phyloP scores from a whole-genome alignment of 1,284 basidiomycete species.

The Heterobasidion irregulare region DNA sequence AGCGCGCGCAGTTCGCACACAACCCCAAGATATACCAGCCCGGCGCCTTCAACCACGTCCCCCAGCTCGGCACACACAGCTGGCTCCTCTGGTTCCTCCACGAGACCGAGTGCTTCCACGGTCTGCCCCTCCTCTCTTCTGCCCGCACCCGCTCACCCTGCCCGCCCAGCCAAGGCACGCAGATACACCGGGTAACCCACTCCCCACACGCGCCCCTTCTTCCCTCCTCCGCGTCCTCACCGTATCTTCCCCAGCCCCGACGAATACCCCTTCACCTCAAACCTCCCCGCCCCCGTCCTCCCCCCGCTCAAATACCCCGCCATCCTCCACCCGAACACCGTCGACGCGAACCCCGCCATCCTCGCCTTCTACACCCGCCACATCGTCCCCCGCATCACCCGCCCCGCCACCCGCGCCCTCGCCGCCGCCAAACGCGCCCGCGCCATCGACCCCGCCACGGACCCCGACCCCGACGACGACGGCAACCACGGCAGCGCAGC shows the following conservation, averaged over 20 bases:
- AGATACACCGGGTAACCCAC: constrained; percentile 75
- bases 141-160: background rate
- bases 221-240: constrained; percentile 36
- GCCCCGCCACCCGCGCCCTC: constrained; percentile 52
- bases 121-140: constrained; percentile 34
- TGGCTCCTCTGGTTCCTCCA: constrained; percentile 98
- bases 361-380: constrained; percentile 79
- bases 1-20: constrained; percentile 93
- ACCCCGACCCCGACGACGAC: constrained; percentile 74
- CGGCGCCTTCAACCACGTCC: constrained; percentile 73
- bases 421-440: constrained; percentile 53
- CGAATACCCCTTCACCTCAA: constrained; percentile 91
- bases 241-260: constrained; percentile 61
- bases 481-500: constrained; percentile 98
- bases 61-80: constrained; percentile 63
- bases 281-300: constrained; percentile 81
- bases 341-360: constrained; percentile 88
- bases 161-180: constrained; percentile 74
- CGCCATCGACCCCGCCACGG: constrained; percentile 45
- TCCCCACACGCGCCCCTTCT: constrained; percentile 35
- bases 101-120: constrained; percentile 92
- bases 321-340: constrained; percentile 73
- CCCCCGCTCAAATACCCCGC: constrained; percentile 69
- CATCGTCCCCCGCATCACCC: constrained; percentile 81
- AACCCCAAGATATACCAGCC: constrained; percentile 87